Base-by-base conservation (phyloP, 495 filamentous ascomycete genomes). In the Aspergillus homomorphus region DNA sequence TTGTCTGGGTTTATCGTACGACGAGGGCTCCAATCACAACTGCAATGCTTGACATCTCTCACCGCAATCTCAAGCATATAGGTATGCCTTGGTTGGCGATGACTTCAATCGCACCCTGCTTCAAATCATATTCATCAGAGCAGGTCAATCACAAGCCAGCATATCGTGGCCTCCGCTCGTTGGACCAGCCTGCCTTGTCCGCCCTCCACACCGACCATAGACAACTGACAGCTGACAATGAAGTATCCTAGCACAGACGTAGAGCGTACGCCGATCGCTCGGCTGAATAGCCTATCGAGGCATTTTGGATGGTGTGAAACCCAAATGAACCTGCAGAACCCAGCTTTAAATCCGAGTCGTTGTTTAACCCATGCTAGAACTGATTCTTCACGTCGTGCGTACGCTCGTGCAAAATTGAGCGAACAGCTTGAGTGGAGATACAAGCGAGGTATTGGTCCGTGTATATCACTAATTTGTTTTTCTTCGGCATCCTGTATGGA, bases 251-350 rank as follows among this genome's bases (percentile, higher is more conserved):
- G 38, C n/a, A 41, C 24, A 18, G 10, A 43, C 21, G 33, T 38
- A 16, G 21, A 51, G 10, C 18, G 46, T 41, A 24, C 21, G 56
- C 56, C 44, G 56, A 58, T 58, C 56, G 15, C 23, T 58, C 56
- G 56, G 56, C 33, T 26, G 56, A 44, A 51, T 38, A 33, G 12
- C 56, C 56, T 45, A 51, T 58, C 56, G 20, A 44, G 48, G 48
- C 23, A 48, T 41, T 10, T 9, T 18, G 26, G 20, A 23, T 6
- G 30, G 24, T 20, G 20, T 19, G 24, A 48, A 28, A 49, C 6
- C 46, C 22, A 56, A 26, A 26, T 50, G 46, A 19, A 50, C 22
- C 21, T 28, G 46, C 22, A 50, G 22, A 12, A 24, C 26, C 46
- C 46, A 50, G 46, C 46, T 26, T 50, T 24, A 26, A 10, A 24